Conservation (phyloP, 176 grass and related monocot species). For the Microstegium vimineum region DNA sequence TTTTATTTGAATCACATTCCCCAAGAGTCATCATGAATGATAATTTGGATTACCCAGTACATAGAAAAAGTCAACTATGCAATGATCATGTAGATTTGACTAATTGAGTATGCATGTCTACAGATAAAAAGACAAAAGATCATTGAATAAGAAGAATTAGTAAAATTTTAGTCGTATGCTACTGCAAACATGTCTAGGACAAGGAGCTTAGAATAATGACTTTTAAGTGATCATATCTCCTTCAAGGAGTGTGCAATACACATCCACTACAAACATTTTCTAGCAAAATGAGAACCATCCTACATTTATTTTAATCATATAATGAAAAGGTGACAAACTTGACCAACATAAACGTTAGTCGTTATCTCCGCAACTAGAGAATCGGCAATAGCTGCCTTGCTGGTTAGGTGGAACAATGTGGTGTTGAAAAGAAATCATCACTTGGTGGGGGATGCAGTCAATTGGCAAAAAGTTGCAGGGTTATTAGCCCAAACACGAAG, state of each 20-base stretch:
- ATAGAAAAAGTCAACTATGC: neutral
- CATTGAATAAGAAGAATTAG: neutral
- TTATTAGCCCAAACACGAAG: neutral
- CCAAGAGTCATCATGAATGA: neutral
- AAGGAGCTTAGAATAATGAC: neutral
- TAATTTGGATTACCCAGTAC: neutral
- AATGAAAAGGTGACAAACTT: neutral
- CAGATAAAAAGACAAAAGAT: neutral
- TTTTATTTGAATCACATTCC: conserved; percentile 5
- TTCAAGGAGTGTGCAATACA: neutral
- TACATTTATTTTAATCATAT: neutral
- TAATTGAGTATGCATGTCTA: neutral
- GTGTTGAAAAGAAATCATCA: neutral
- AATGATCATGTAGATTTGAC: neutral
- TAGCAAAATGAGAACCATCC: neutral
- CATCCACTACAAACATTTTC: neutral
- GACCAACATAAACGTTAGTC: neutral
- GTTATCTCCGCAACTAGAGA: neutral
- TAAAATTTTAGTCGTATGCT: neutral
- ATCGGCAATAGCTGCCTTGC: neutral
- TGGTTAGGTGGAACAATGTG: neutral
- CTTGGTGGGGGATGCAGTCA: neutral
- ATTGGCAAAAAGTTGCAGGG: neutral
- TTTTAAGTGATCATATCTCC: neutral
- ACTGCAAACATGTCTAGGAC: neutral